Base-by-base conservation (phyloP, 495 filamentous ascomycete species). In the Penicillium simplicissimum region DNA sequence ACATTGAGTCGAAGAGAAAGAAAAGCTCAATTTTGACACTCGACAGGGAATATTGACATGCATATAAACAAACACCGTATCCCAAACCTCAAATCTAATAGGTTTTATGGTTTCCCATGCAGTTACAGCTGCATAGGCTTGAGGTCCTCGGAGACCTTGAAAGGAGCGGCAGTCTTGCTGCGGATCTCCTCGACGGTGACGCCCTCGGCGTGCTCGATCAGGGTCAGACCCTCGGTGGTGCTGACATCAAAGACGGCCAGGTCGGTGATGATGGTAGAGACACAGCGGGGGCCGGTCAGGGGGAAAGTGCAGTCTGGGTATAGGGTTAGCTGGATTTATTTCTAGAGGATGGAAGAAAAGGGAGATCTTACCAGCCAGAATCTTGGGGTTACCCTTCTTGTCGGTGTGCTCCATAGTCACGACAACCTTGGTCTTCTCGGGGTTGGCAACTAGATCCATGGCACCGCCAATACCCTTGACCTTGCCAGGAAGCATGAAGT, bases 391-490 rank as follows among this genome's bases (percentile, higher is more conserved):
- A 53, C 92, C 92, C 80, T 93, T 91, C 85, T 91, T 93, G 68
- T 94, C 92, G 33, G 87, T 88, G 75, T 96, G 92, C 76, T 96
- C 69, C 91, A 93, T 96, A 4, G 90, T 93, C 11, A 96, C 89
- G 19, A 96, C 91, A 3, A 96, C 91, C 79, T 92, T 93, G 53
- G 92, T 96, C 63, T 81, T 81, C 67, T 82, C 81, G 17, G 92
- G 92, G 80, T 96, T 95, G 67, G 82, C 85, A 45, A 96, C 92
- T 57, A 96, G 73, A 69, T 96, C 92, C 92, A 96, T 96, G 62
- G 92, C 92, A 56, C 92, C 92, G 31, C 92, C 92, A 67, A 96
- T 90, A 21, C 92, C 92, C 84, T 96, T 96, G 63, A 96, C 88
- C 83, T 95, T 96, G 62, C 92, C 92, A 8, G 92, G 92, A 59